Evolutionary conservation across 331 rosid genomes (phyloP), one percentile per base, ranked within the genome.

Genomic region (Quercus phellos): DNA sequence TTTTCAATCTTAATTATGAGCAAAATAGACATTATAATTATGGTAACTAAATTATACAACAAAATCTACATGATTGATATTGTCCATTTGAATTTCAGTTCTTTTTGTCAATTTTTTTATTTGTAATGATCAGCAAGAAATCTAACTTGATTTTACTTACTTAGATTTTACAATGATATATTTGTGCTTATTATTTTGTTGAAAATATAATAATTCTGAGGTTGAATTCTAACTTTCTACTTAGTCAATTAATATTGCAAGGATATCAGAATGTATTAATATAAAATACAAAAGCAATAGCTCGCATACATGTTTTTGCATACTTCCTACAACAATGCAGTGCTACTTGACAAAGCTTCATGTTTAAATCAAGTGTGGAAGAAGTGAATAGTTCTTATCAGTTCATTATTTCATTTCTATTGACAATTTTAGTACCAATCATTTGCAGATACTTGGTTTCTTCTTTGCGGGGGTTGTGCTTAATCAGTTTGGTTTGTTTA

Each of bases 401-500:
- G 19, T 72, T 55, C 59, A 7, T 16, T 58, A 13, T 58, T 50
- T 58, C 51, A 55, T 59, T 29, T 74, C 21, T 21, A 5, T 55
- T 56, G 81, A 63, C 70, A 72, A 38, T 70, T 64, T 79, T 24
- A 2, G 51, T 85, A 70, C 66, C 55, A 30, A 32, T 82, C 80
- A 72, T 79, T 86, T 89, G 84, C 94, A 94, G 99, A 94, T 94
- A 74, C 97, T 92, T 34, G 97, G 99, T 81, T 94, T 94, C 90
- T 92, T 94, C 87, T 90, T 89, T 78, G 99, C 97, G 27, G 99
- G 99, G 74, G 87, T 94, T 76, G 83, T 91, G 54, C 96, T 94
- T 80, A 94, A 92, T 88, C 99, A 94, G 76, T 88, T 94, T 90
- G 98, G 98, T 73, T 90, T 92, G 87, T 92, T 94, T 75, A 91